Evolutionary conservation across 371 early-diverging fungal species (phyloP), one percentile per base, ranked within the genome.

Genomic region (Syncephalastrum monosporum): DNA sequence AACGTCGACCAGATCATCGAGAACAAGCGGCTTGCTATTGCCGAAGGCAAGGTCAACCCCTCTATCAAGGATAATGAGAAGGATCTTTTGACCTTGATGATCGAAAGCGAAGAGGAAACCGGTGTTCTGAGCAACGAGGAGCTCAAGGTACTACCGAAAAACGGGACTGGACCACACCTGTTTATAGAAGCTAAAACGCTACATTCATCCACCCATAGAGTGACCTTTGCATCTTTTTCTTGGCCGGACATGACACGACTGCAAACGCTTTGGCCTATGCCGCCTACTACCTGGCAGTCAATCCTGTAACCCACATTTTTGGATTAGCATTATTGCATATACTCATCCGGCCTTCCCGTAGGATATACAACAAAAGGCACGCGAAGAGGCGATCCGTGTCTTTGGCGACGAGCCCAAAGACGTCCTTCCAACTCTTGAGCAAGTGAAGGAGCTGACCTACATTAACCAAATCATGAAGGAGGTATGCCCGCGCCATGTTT

Each of bases 231-330:
- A 27, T 60, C 38, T 76, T 76, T 45, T 72, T 80, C 56, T 55
- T 78, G 24, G 79, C 51, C 44, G 74, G 79, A 10, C 79, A 77
- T 43, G 77, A 83, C n/a, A 83, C 82, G 0, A 78, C 81, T 3
- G 69, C 82, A 17, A 42, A 45, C 23, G 54, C 67, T 14, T 58
- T 73, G 14, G 17, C 67, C 2, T 66, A 57, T 23, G 60, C 61
- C 3, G 19, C 71, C 4, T 69, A 65, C 23, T 53, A 69, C 29
- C 27, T 76, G 33, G 77, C 77, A 8, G 56, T 51, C 1, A n/a
- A 69, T 23, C 62, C 60, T 12, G 41, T 47, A 33, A 15, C 33
- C 61, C 2, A 64, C 68, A 23, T 65, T 68, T 43, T 47, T 69
- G 0, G 4, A 55, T 57, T 38, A 57, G 50, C 5, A 13, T 21